Evolutionary conservation across 805 yeast genomes (phyloP), one percentile per base, ranked within the genome.

Genomic region (Saccharomycopsis fodiens): DNA sequence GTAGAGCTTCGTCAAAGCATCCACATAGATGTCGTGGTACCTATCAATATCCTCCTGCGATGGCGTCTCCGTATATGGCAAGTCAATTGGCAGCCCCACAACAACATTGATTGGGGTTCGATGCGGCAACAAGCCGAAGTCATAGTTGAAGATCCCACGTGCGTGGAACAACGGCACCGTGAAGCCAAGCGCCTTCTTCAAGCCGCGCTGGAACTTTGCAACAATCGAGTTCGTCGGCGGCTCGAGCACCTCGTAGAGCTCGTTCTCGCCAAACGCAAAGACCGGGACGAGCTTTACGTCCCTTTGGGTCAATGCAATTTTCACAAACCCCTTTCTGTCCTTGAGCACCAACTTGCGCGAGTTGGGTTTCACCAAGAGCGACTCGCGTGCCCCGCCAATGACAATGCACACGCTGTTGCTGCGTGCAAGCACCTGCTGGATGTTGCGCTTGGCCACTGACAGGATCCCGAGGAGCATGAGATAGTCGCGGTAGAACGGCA

Each of bases 311-410:
- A 93, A 65, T 0, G 97, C 98, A 27, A 93, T 59, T 55, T 83
- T 86, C 23, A 93, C 79, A 63, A 93, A 93, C 0, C 98, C 98
- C 57, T 81, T 84, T 34, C 98, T 72, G 52, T 78, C 81, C 35
- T 79, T 72, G 35, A 93, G 64, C 0, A 93, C 85, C 39, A 93
- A 65, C 47, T 83, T 82, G 53, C 78, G 73, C 1, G 63, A 59
- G 6, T 78, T 76, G 0, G 83, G 79, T 44, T 69, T 67, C 4
- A 85, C 76, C 22, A 85, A 60, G 31, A 93, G 67, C 1, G 94
- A 79, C 57, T 93, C 98, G 49, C 87, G 84, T 0, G 97, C 97
- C 0, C 98, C 98, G 2, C 98, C 98, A 20, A 93, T 41, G 1
- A 93, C 97, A 47, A 93, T 80, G 51, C 91, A 84, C 10, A 89